Conservation (phyloP, 345 rosid genomes). For the Eutrema japonicum region DNA sequence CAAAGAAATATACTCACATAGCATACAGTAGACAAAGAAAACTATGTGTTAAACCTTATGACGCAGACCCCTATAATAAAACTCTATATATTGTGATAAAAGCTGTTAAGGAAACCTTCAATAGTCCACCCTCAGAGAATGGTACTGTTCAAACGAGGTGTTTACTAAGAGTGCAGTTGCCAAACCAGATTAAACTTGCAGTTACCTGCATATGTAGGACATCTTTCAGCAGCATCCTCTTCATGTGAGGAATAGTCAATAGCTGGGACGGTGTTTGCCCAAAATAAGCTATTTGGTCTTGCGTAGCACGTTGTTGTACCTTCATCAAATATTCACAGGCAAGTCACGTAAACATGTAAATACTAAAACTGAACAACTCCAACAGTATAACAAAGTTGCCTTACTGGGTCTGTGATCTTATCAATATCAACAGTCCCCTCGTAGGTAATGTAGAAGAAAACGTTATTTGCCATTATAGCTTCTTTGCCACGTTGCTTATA, state of each 20-base stretch:
- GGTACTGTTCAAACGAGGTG: conserved; percentile 16
- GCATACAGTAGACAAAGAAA: neutral
- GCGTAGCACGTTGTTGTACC: conserved; percentile 92
- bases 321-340: conserved; percentile 43
- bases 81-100: conserved; percentile 5
- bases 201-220: conserved; percentile 90
- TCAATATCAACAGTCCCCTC: conserved; percentile 95
- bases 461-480: conserved; percentile 91
- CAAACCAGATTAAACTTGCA: conserved; percentile 29
- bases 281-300: conserved; percentile 99
- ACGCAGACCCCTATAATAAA: neutral
- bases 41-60: conserved; percentile 3
- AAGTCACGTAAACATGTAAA: conserved; percentile 29
- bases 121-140: conserved; percentile 1
- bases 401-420: conserved; percentile 86
- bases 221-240: conserved; percentile 76
- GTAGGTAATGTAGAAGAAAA: conserved; percentile 95
- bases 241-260: conserved; percentile 81
- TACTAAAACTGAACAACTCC: conserved; percentile 24
- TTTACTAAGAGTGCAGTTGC: conserved; percentile 15
- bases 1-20: too few relatives aligned
- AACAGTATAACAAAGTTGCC: conserved; percentile 37
- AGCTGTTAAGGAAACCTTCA: conserved; percentile 23
- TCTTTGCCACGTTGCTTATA: conserved; percentile 98
- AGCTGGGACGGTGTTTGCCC: conserved; percentile 99